A percentile compares a stretch with the other conserved stretches of the same genome.
phyloP scores from a whole-genome alignment of 352 stramenopile genomes.

The Phytophthora nicotianae region DNA sequence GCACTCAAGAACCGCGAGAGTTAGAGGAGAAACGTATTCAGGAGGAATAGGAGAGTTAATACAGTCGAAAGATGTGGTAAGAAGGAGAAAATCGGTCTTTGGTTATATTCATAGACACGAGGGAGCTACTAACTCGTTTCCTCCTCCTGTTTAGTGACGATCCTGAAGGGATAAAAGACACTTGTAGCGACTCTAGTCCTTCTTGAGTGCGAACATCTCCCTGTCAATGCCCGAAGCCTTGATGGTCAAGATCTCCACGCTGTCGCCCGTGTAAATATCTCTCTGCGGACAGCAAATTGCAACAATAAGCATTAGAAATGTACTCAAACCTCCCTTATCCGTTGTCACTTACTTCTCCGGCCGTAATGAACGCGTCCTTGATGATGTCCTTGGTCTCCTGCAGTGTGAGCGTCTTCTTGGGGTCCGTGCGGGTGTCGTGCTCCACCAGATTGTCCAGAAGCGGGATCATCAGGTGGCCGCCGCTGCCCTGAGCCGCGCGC shows the following conservation, averaged over 20 bases:
- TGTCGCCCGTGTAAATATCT: slow-evolving; percentile 99
- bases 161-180: slow-evolving; percentile 15
- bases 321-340: not conserved
- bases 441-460: slow-evolving; percentile 97
- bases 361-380: slow-evolving; percentile 99
- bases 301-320: slow-evolving; percentile 6
- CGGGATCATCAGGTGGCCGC: slow-evolving; percentile 98
- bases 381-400: slow-evolving; percentile 98
- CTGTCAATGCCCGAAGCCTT: slow-evolving; percentile 91
- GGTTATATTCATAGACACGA: slow-evolving; percentile 14
- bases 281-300: slow-evolving; percentile 51
- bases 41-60: slow-evolving; percentile 10
- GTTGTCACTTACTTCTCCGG: slow-evolving; percentile 83
- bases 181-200: slow-evolving; percentile 79
- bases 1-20: slow-evolving; percentile 87
- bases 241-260: slow-evolving; percentile 98
- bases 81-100: slow-evolving; percentile 10
- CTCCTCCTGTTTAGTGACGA: slow-evolving; percentile 11
- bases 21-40: slow-evolving; percentile 33
- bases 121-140: not conserved
- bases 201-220: slow-evolving; percentile 95
- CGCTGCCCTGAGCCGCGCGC: slow-evolving; percentile 86
- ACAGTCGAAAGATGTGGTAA: slow-evolving; percentile 4
- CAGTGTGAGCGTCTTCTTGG: slow-evolving; percentile 89
- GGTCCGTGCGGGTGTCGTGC: slow-evolving; percentile 90